These are phyloP conservation scores for Fusarium miscanthi DNA, from an alignment of 2,329 filamentous ascomycete species.

Conservation along the genomic window DNA sequence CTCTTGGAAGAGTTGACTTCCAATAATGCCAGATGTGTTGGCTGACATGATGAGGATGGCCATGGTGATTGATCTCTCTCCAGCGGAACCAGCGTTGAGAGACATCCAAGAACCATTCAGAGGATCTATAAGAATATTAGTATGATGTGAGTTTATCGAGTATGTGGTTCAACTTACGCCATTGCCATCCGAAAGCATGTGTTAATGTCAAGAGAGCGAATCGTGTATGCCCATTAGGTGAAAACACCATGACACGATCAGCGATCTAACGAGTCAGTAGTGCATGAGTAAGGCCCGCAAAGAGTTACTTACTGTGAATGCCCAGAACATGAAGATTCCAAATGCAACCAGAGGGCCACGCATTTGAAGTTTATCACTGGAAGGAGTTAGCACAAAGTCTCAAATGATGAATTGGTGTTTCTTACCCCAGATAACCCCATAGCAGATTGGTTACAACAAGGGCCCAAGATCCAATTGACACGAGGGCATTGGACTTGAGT, in stretches of 20 bases:
- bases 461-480: conserved; percentile 51
- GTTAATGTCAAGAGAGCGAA: conserved; percentile 29
- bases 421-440: conserved; percentile 43
- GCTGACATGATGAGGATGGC: conserved; percentile 50
- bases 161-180: conserved; percentile 26
- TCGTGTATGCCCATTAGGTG: conserved; percentile 23
- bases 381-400: neutral
- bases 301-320: conserved; percentile 15
- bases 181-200: conserved; percentile 30
- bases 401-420: neutral
- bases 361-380: conserved; percentile 34
- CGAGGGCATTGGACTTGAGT: conserved; percentile 47
- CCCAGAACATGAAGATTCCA: conserved; percentile 35
- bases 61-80: conserved; percentile 49
- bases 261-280: conserved; percentile 20
- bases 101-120: conserved; percentile 49
- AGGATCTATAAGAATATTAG: conserved; percentile 23
- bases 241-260: conserved; percentile 34
- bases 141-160: fast-evolving
- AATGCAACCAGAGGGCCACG: conserved; percentile 33
- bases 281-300: neutral
- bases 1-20: conserved; percentile 47
- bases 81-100: conserved; percentile 44
- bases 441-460: conserved; percentile 48
- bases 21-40: conserved; percentile 47